Conservation (phyloP, 306 rosid genomes). For the Urtica urens region DNA sequence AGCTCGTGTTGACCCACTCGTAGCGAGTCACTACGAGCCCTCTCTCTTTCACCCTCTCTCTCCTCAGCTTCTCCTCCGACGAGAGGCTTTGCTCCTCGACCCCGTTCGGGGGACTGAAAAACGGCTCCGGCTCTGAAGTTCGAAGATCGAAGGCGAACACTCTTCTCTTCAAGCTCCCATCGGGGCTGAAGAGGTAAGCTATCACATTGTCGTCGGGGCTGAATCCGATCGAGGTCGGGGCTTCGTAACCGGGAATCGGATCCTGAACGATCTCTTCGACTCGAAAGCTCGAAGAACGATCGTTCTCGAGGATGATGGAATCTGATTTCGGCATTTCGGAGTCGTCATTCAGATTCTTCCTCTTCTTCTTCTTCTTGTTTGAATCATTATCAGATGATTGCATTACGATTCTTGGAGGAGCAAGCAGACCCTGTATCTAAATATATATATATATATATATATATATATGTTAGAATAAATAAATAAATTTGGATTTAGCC, state of each 20-base stretch:
- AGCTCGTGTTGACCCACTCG: conserved; percentile 80
- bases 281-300: conserved; percentile 44
- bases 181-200: conserved; percentile 74
- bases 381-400: conserved; percentile 54
- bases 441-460: no score
- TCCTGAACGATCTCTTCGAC: conserved; percentile 85
- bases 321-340: conserved; percentile 67
- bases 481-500: no score
- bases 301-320: conserved; percentile 40
- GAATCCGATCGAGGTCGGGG: conserved; percentile 69
- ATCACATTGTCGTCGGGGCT: conserved; percentile 64
- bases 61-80: conserved; percentile 87
- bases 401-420: conserved; percentile 43
- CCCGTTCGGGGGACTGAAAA: conserved; percentile 81
- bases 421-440: conserved; percentile 17
- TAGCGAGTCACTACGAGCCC: conserved; percentile 91
- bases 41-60: conserved; percentile 93
- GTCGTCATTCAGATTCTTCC: conserved; percentile 45
- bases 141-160: conserved; percentile 52
- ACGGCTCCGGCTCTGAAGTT: conserved; percentile 44
- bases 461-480: no score
- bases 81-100: conserved; percentile 86
- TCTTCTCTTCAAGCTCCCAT: conserved; percentile 55
- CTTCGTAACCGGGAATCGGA: conserved; percentile 82
- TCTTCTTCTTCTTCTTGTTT: conserved; percentile 42